Evolutionary conservation across 441 rosid species (phyloP).

Genomic region (Dalechampia spathulata): DNA sequence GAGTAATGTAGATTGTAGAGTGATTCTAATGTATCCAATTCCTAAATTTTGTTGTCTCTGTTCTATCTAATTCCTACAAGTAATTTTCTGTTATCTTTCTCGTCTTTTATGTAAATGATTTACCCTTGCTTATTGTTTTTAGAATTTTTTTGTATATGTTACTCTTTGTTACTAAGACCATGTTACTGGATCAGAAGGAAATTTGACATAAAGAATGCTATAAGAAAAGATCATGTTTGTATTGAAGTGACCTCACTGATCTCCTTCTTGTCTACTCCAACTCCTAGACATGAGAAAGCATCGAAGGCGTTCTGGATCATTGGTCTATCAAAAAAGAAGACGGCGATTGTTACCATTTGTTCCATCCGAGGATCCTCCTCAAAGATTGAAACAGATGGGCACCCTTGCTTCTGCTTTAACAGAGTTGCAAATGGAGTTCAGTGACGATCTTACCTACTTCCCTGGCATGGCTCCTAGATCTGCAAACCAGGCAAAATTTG

Average conservation of each 20-base stretch:
- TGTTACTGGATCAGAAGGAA: no score
- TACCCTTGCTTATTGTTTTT: no score
- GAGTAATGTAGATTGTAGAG: no score
- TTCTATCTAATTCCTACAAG: no score
- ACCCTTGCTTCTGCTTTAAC: conserved; percentile 75
- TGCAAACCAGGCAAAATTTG: conserved; percentile 63
- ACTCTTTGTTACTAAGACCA: no score
- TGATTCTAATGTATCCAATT: background rate
- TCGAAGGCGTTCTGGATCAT: conserved; percentile 47
- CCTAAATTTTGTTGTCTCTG: no score
- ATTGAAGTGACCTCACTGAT: background rate
- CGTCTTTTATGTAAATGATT: no score
- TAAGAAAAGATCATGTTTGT: background rate
- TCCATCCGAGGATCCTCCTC: conserved; percentile 54
- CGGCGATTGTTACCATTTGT: conserved; percentile 57
- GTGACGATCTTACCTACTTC: conserved; percentile 50
- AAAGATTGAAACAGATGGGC: conserved; percentile 57
- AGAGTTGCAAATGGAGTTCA: conserved; percentile 54
- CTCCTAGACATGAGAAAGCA: conserved; percentile 49
- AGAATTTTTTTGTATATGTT: no score
- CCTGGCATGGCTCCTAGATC: conserved; percentile 64
- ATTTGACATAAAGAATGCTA: no score
- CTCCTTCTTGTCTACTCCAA: conserved; percentile 9
- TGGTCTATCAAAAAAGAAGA: conserved; percentile 68
- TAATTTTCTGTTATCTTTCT: no score